Conservation (phyloP, 2,329 filamentous ascomycete genomes). For the Metarhizium brunneum region DNA sequence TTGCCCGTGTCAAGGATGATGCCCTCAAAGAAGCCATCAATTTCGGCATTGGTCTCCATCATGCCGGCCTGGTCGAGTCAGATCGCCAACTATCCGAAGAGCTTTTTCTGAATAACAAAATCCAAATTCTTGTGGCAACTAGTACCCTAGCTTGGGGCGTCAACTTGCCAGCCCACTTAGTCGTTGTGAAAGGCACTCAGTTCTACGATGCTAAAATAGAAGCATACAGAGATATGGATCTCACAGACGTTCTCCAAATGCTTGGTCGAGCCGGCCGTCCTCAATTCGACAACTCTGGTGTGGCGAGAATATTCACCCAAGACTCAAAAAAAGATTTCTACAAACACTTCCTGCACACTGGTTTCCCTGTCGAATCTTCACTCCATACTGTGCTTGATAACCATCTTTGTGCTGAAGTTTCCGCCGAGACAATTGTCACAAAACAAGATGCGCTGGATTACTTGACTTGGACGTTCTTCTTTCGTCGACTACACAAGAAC, state of each 20-base stretch:
- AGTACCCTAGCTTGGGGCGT: slow-evolving; percentile 97
- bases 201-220: slow-evolving; percentile 98
- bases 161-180: slow-evolving; percentile 90
- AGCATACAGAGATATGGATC: slow-evolving; percentile 96
- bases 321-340: slow-evolving; percentile 98
- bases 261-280: slow-evolving; percentile 88
- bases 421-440: slow-evolving; percentile 81
- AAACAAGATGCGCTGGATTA: slow-evolving; percentile 98
- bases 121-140: slow-evolving; percentile 91
- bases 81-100: slow-evolving; percentile 89
- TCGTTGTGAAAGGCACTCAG: slow-evolving; percentile 96
- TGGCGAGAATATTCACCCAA: slow-evolving; percentile 95
- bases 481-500: slow-evolving; percentile 93
- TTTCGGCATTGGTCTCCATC: slow-evolving; percentile 94
- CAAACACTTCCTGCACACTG: slow-evolving; percentile 97
- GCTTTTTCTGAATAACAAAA: slow-evolving; percentile 94
- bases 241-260: slow-evolving; percentile 98
- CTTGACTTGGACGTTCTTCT: slow-evolving; percentile 99
- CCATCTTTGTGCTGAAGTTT: slow-evolving; percentile 90
- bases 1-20: slow-evolving; percentile 87
- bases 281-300: slow-evolving; percentile 92
- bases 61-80: slow-evolving; percentile 91
- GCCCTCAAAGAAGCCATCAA: slow-evolving; percentile 87
- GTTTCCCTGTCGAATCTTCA: slow-evolving; percentile 94
- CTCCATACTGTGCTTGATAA: slow-evolving; percentile 95